Evolutionary conservation across 257 asterid genomes (phyloP).

Genomic region (Solanum arcanum): DNA sequence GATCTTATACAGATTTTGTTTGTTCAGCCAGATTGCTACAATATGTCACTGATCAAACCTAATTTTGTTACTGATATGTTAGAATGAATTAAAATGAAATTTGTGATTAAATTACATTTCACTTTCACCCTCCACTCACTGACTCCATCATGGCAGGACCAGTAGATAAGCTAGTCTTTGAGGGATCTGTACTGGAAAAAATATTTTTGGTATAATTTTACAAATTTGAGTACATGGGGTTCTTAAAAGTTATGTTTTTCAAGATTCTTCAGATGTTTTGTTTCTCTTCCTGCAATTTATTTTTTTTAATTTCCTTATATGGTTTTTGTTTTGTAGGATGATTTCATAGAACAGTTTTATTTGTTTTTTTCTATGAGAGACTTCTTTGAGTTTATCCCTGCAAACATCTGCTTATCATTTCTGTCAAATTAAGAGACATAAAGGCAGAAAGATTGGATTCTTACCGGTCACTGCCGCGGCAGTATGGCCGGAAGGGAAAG

Average conservation of each 20-base stretch:
- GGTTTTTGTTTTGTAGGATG: neutral
- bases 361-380: neutral
- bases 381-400: neutral
- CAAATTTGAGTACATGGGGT: neutral
- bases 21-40: neutral
- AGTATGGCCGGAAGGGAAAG: conserved; percentile 39
- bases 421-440: neutral
- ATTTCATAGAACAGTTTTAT: neutral
- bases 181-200: neutral
- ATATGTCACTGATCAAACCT: neutral
- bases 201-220: neutral
- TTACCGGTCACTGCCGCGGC: conserved; percentile 18
- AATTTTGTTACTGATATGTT: neutral
- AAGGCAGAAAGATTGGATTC: conserved; percentile 5
- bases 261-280: neutral
- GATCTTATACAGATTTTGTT: neutral
- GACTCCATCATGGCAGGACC: neutral
- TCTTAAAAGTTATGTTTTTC: neutral
- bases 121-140: neutral
- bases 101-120: neutral
- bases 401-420: neutral
- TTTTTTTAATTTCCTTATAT: neutral
- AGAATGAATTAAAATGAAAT: neutral
- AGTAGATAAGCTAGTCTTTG: neutral
- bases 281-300: neutral